A percentile compares a stretch with the other conserved stretches of the same genome.
Evolutionary conservation across 805 yeast species (phyloP).

Genomic region (Ascoidea rubescens): DNA sequence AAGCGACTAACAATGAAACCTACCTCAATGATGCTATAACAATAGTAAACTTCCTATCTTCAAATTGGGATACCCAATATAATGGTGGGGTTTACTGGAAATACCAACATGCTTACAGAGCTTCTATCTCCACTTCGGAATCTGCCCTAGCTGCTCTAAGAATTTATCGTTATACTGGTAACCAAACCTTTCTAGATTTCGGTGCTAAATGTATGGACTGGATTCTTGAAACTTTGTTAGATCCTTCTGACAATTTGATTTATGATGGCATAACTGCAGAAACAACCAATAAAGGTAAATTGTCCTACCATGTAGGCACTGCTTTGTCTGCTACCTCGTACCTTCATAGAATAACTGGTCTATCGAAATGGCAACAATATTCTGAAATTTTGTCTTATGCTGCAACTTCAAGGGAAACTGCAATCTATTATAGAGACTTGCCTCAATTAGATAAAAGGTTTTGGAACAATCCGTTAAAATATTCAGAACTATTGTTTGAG

Average conservation of each 20-base stretch:
- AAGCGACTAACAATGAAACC: conserved; percentile 41
- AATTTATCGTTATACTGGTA: conserved; percentile 36
- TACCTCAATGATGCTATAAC: conserved; percentile 44
- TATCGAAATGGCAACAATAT: conserved; percentile 31
- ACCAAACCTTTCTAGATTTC: conserved; percentile 29
- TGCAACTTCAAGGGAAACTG: conserved; percentile 41
- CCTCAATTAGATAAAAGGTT: conserved; percentile 27
- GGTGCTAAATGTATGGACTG: conserved; percentile 48
- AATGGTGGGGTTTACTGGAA: conserved; percentile 62
- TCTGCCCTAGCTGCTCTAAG: conserved; percentile 48
- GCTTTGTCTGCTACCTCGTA: conserved; percentile 39
- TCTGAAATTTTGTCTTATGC: conserved; percentile 31
- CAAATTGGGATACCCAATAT: conserved; percentile 35
- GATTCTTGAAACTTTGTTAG: conserved; percentile 36
- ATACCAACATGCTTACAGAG: conserved; percentile 39
- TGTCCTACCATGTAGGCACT: conserved; percentile 57
- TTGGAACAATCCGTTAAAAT: conserved; percentile 53
- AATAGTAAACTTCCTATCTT: conserved; percentile 45
- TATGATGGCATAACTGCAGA: conserved; percentile 40
- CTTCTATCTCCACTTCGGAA: conserved; percentile 56
- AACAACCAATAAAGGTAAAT: conserved; percentile 26
- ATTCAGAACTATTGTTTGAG: conserved; percentile 48
- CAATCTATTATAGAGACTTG: conserved; percentile 48
- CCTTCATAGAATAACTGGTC: conserved; percentile 36
- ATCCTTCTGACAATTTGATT: conserved; percentile 38